Evolutionary conservation across 768 basidiomycete genomes (phyloP).

Genomic region (Boletus patriciae): DNA sequence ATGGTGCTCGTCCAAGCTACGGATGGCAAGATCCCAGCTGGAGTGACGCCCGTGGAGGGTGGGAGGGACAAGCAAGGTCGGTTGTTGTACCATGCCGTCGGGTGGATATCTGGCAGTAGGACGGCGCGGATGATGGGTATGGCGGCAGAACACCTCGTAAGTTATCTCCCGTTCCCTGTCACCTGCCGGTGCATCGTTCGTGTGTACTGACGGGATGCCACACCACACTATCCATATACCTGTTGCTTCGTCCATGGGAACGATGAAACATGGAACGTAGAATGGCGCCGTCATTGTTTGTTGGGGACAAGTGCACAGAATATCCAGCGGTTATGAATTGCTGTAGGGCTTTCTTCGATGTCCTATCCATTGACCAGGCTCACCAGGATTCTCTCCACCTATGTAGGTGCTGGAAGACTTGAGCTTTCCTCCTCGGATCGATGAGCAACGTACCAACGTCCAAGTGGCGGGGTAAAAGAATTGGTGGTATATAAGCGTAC

Average conservation of each 20-base stretch:
- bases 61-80: constrained; percentile 2
- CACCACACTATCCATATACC: too few species aligned
- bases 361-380: not conserved
- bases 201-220: not conserved
- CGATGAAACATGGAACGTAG: not conserved
- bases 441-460: too few species aligned
- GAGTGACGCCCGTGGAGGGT: constrained; percentile 1
- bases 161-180: not conserved
- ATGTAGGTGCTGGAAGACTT: not conserved
- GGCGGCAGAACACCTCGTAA: constrained; percentile 2
- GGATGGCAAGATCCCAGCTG: not conserved
- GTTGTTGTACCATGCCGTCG: constrained; percentile 2
- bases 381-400: not conserved
- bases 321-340: not conserved
- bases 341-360: not conserved
- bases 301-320: not conserved
- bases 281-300: constrained; percentile 4
- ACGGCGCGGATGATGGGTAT: not conserved
- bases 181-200: too few species aligned
- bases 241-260: too few species aligned
- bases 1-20: not conserved
- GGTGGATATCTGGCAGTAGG: not conserved
- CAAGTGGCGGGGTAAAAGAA: too few species aligned
- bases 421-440: not conserved
- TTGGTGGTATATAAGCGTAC: too few species aligned